Percentiles rank a stretch among this genome's conserved stretches.
These are phyloP conservation scores for Westerdykella aurantiaca DNA, from an alignment of 2,329 filamentous ascomycete genomes.

Conservation along the genomic window DNA sequence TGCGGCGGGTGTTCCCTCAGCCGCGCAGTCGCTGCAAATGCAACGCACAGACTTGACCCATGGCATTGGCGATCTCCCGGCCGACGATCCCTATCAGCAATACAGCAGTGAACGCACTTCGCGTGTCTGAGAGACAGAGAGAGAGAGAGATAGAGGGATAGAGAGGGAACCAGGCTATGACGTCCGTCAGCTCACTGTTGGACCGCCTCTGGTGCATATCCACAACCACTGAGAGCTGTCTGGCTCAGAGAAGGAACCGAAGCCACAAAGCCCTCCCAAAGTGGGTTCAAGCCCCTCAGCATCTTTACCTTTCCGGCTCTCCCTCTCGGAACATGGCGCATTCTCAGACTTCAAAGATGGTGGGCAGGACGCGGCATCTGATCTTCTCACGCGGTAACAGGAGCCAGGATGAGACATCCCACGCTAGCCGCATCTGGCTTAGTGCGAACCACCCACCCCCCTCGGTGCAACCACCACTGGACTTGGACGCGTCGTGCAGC, in stretches of 20 bases:
- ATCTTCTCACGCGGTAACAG: not conserved
- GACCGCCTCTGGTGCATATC: not conserved
- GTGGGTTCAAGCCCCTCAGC: not conserved
- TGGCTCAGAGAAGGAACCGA: not conserved
- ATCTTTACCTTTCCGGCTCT: too few species aligned
- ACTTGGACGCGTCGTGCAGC: too few species aligned
- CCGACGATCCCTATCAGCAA: slow-evolving; percentile 30
- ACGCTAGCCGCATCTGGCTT: too few species aligned
- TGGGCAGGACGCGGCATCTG: not conserved
- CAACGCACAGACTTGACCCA: slow-evolving; percentile 28
- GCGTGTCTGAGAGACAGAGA: slow-evolving; percentile 23
- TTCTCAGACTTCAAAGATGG: not conserved
- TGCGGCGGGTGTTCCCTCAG: slow-evolving; percentile 15
- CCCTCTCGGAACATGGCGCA: too few species aligned
- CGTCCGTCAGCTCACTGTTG: not conserved
- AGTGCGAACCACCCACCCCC: too few species aligned
- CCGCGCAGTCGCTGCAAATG: slow-evolving; percentile 29
- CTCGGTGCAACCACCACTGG: too few species aligned
- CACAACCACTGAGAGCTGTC: not conserved
- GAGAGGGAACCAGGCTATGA: not conserved
- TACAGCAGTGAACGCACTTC: slow-evolving; percentile 34
- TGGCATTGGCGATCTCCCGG: slow-evolving; percentile 25
- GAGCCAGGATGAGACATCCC: too few species aligned
- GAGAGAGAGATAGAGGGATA: not conserved
- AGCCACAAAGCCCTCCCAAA: not conserved